Evolutionary conservation across 441 rosid genomes (phyloP).

Genomic region (Arabidopsis hybrid): DNA sequence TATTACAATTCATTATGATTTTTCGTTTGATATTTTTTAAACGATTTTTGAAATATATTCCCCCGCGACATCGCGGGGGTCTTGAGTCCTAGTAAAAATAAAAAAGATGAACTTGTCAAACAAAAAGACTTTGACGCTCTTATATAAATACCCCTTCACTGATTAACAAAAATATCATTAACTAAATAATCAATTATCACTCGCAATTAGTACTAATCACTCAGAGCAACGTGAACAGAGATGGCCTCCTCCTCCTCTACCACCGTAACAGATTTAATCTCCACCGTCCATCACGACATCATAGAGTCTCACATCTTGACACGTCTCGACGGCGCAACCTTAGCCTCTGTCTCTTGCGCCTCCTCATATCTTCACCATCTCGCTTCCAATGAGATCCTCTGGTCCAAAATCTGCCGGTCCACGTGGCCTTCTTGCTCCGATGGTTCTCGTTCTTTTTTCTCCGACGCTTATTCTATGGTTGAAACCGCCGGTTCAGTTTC

Average conservation of each 20-base stretch:
- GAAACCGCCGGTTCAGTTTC: slow-evolving; percentile 16
- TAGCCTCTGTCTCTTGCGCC: slow-evolving; percentile 66
- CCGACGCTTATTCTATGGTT: slow-evolving; percentile 60
- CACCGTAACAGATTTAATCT: slow-evolving; percentile 29
- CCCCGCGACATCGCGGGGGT: too few species aligned
- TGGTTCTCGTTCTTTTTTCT: slow-evolving; percentile 73
- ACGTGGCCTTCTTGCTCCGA: slow-evolving; percentile 66
- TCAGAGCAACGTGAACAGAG: not conserved
- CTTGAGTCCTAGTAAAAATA: too few species aligned
- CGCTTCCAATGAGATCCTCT: slow-evolving; percentile 53
- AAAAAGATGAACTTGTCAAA: not conserved
- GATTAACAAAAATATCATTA: slow-evolving; percentile 30
- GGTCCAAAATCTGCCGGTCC: slow-evolving; percentile 62
- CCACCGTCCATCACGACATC: slow-evolving; percentile 61
- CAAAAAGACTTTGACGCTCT: not conserved
- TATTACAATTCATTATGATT: too few species aligned
- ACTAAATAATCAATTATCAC: slow-evolving; percentile 16
- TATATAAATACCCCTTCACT: slow-evolving; percentile 21
- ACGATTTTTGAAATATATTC: too few species aligned
- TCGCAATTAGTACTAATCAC: slow-evolving; percentile 32
- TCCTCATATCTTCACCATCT: slow-evolving; percentile 59
- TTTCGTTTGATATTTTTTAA: too few species aligned
- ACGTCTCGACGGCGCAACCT: slow-evolving; percentile 72
- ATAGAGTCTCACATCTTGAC: slow-evolving; percentile 63
- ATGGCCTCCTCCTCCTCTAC: slow-evolving; percentile 20